These are phyloP conservation scores for Cunninghamia lanceolata DNA, from an alignment of 75 land plant species.

Conservation along the genomic window DNA sequence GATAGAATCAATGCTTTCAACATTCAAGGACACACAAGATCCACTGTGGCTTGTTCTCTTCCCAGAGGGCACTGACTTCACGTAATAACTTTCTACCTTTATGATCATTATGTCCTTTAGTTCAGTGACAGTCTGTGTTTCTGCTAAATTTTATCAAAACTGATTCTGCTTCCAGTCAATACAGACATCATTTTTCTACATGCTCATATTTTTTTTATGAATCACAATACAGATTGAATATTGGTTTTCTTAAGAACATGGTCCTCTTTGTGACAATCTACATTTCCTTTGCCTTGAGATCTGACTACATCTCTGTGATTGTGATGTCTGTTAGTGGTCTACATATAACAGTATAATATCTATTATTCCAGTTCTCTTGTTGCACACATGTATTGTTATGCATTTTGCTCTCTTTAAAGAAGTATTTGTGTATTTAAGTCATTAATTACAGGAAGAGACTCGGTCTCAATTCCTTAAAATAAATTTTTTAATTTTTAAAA, in stretches of 20 bases:
- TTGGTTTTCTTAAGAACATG: not conserved
- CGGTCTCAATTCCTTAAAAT: not conserved
- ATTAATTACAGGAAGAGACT: not conserved
- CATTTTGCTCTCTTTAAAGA: not conserved
- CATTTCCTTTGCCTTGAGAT: not conserved
- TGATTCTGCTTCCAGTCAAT: not conserved
- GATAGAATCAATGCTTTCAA: slow-evolving; percentile 62
- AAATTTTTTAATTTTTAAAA: not conserved
- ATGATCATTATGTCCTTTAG: not conserved
- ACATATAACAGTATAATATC: not conserved
- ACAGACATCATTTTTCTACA: not conserved
- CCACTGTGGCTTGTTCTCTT: slow-evolving; percentile 89
- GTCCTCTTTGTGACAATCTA: not conserved
- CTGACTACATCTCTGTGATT: not conserved
- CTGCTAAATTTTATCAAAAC: not conserved
- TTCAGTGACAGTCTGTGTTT: not conserved
- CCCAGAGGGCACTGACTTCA: slow-evolving; percentile 97
- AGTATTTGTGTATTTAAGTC: not conserved
- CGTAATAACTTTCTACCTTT: slow-evolving; percentile 44
- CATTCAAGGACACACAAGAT: slow-evolving; percentile 57
- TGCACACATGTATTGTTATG: not conserved
- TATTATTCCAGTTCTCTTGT: not conserved
- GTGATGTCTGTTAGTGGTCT: not conserved
- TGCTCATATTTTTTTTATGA: not conserved
- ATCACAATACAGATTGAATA: not conserved